phyloP scores from a whole-genome alignment of 305 asterid genomes.

The Solanum hybrid region DNA sequence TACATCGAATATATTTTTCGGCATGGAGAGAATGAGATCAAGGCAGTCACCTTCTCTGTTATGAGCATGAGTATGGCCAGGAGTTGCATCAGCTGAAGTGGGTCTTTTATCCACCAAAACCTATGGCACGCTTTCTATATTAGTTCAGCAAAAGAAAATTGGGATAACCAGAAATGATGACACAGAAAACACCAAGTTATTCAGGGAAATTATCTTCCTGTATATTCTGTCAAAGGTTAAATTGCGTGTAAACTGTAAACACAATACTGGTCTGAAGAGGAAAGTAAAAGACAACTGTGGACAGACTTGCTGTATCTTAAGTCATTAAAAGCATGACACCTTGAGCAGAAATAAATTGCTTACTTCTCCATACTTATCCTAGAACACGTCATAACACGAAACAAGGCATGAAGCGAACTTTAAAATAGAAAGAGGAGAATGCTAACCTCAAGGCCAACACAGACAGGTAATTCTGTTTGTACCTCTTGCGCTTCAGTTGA shows the following conservation, averaged over 20 bases:
- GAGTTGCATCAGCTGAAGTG: constrained; percentile 31
- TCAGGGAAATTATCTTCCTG: not conserved
- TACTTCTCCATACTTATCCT: not conserved
- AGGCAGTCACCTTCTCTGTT: constrained; percentile 41
- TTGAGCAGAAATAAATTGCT: not conserved
- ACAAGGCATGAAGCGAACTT: not conserved
- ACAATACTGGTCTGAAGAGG: not conserved
- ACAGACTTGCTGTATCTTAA: not conserved
- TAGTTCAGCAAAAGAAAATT: not conserved
- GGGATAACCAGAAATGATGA: not conserved
- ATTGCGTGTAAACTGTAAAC: not conserved
- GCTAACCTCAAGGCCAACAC: constrained; percentile 88
- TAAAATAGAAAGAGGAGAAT: constrained; percentile 2
- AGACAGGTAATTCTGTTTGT: constrained; percentile 61
- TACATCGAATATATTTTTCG: not conserved
- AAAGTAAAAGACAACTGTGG: not conserved
- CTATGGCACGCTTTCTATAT: constrained; percentile 25
- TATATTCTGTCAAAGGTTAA: not conserved
- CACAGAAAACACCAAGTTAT: not conserved
- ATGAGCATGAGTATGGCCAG: constrained; percentile 30
- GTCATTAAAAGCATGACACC: not conserved
- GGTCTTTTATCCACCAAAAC: constrained; percentile 55
- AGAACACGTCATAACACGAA: not conserved
- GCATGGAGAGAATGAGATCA: not conserved
- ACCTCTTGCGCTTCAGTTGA: constrained; percentile 31